A percentile compares a stretch with the other conserved stretches of the same genome.
These are phyloP conservation scores for Hymenoscyphus salicellus DNA, from an alignment of 2,329 filamentous ascomycete genomes.

Conservation along the genomic window DNA sequence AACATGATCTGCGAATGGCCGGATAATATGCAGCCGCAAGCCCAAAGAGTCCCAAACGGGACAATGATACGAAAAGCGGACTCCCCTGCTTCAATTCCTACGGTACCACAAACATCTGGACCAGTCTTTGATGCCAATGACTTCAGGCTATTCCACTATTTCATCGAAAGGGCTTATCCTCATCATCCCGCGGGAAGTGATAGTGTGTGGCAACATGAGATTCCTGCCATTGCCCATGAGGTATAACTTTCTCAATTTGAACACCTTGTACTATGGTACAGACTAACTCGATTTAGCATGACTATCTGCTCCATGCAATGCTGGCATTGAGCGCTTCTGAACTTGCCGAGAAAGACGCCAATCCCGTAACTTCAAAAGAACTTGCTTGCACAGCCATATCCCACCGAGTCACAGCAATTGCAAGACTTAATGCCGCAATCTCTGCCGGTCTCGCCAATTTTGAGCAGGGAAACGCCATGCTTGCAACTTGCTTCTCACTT, in stretches of 20 bases:
- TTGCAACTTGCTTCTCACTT: constrained; percentile 58
- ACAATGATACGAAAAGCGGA: constrained; percentile 19
- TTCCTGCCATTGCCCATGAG: constrained; percentile 64
- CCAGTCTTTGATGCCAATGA: constrained; percentile 58
- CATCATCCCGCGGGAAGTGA: constrained; percentile 64
- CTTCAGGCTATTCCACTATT: constrained; percentile 68
- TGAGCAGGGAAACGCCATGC: constrained; percentile 57
- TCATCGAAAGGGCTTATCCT: constrained; percentile 58
- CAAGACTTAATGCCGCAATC: constrained; percentile 42
- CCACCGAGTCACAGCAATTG: constrained; percentile 64
- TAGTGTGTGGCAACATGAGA: constrained; percentile 63
- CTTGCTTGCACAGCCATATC: constrained; percentile 51
- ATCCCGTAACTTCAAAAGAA: constrained; percentile 40
- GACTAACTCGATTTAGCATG: constrained; percentile 45
- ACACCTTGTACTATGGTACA: background rate
- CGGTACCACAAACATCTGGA: constrained; percentile 34
- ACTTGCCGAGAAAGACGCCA: constrained; percentile 39
- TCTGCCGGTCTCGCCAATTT: constrained; percentile 41
- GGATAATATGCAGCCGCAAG: constrained; percentile 43
- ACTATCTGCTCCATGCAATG: constrained; percentile 68
- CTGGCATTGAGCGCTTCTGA: constrained; percentile 66
- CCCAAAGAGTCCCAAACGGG: constrained; percentile 20
- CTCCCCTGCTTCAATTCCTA: background rate
- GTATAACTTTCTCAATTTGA: constrained; percentile 40
- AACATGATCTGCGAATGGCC: constrained; percentile 65